phyloP scores from a whole-genome alignment of 2,329 filamentous ascomycete genomes.

The Hortaea werneckii region DNA sequence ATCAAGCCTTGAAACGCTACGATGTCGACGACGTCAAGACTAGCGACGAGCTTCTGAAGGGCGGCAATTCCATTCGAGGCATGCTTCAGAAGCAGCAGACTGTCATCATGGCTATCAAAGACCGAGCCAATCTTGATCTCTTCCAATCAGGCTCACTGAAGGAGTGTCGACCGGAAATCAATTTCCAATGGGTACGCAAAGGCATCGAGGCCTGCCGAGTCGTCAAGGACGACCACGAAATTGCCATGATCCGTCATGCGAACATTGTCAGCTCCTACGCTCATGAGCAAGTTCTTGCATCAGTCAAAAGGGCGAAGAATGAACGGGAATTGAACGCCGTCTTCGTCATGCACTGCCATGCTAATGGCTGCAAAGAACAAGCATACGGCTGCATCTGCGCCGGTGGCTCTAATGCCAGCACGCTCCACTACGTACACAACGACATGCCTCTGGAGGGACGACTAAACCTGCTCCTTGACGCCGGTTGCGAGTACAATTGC shows the following conservation, averaged over 20 bases:
- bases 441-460: conserved; percentile 59
- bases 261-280: conserved; percentile 70
- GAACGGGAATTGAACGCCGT: conserved; percentile 75
- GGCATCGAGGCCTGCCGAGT: conserved; percentile 75
- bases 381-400: conserved; percentile 84
- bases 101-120: conserved; percentile 61
- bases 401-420: conserved; percentile 67
- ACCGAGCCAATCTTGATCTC: conserved; percentile 48
- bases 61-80: conserved; percentile 46
- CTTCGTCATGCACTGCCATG: conserved; percentile 68
- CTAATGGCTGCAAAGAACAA: conserved; percentile 67
- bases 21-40: conserved; percentile 47
- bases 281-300: conserved; percentile 60
- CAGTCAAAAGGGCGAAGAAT: conserved; percentile 55
- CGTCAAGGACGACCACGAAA: conserved; percentile 74
- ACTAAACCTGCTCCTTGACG: conserved; percentile 74
- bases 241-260: conserved; percentile 71
- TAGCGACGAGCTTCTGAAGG: conserved; percentile 59
- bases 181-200: conserved; percentile 44
- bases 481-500: conserved; percentile 50
- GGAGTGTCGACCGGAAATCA: conserved; percentile 55
- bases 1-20: conserved; percentile 56
- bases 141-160: conserved; percentile 52
- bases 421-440: conserved; percentile 80
- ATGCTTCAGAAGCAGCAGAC: conserved; percentile 24